Percentiles rank a stretch among this genome's conserved stretches.
phyloP scores from a whole-genome alignment of 1,284 basidiomycete genomes.

The Sanghuangporus baumii region DNA sequence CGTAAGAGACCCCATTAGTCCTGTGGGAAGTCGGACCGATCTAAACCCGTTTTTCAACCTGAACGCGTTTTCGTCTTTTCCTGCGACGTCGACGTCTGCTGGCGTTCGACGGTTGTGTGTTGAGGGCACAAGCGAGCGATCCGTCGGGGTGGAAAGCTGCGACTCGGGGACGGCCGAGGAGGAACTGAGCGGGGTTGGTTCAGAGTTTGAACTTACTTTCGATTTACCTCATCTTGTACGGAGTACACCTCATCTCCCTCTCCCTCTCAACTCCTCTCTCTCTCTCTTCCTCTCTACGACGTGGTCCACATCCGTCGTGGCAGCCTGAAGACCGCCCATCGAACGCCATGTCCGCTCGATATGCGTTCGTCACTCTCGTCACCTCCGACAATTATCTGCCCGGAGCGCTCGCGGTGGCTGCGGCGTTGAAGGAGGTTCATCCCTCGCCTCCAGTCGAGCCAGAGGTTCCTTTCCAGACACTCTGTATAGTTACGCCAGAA shows the following conservation, averaged over 20 bases:
- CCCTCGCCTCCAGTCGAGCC: slow-evolving; percentile 45
- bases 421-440: slow-evolving; percentile 79
- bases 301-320: background rate
- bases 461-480: slow-evolving; percentile 73
- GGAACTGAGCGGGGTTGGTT: background rate
- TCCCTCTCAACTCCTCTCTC: background rate
- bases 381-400: slow-evolving; percentile 90
- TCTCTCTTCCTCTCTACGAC: background rate
- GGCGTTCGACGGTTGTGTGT: background rate
- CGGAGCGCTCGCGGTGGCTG: slow-evolving; percentile 82
- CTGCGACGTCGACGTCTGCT: background rate
- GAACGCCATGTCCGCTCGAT: slow-evolving; percentile 48
- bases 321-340: background rate
- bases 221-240: background rate
- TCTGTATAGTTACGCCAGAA: slow-evolving; percentile 92
- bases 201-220: background rate
- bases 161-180: background rate
- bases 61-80: background rate
- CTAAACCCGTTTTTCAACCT: background rate
- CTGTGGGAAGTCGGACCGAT: background rate
- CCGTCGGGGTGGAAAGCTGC: background rate
- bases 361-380: slow-evolving; percentile 86
- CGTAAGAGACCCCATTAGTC: background rate
- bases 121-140: background rate
- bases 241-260: background rate